Conservation (phyloP, 2,329 filamentous ascomycete species). For the Fusarium oligoseptatum region DNA sequence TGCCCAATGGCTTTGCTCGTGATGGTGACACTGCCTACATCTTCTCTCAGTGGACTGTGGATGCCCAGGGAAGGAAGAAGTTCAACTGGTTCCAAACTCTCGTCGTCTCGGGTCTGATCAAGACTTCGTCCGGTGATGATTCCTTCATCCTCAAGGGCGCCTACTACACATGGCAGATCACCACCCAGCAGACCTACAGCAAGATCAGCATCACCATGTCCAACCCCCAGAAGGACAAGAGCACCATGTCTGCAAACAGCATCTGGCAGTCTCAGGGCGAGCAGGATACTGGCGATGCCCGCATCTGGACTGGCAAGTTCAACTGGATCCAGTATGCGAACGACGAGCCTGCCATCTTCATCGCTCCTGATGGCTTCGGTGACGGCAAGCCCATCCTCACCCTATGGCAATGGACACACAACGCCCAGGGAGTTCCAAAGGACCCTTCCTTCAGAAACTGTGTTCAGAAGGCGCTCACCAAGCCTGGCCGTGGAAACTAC, state of each 20-base stretch:
- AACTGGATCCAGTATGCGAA: constrained; percentile 23
- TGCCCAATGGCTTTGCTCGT: constrained; percentile 35
- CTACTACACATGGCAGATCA: constrained; percentile 25
- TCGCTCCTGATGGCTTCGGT: constrained; percentile 35
- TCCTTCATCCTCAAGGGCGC: constrained; percentile 20
- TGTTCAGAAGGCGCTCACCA: background rate
- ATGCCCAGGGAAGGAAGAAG: constrained; percentile 26
- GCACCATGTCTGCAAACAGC: background rate
- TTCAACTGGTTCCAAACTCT: constrained; percentile 33
- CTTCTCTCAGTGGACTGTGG: constrained; percentile 38
- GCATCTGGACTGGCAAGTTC: constrained; percentile 42
- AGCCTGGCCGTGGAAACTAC: background rate
- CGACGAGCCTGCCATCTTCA: constrained; percentile 36
- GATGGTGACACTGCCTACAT: constrained; percentile 39
- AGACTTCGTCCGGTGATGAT: constrained; percentile 6
- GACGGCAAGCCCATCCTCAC: constrained; percentile 36
- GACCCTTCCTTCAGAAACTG: constrained; percentile 9
- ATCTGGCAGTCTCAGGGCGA: constrained; percentile 31
- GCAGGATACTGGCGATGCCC: background rate
- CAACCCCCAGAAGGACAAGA: constrained; percentile 10
- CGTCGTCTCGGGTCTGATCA: constrained; percentile 5
- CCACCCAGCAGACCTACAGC: constrained; percentile 22
- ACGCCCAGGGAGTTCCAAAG: constrained; percentile 10
- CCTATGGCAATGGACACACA: constrained; percentile 34
- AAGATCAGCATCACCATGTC: constrained; percentile 28